These are phyloP conservation scores for Melocanna baccifera DNA, from an alignment of 176 grass and related monocot genomes.

Conservation along the genomic window DNA sequence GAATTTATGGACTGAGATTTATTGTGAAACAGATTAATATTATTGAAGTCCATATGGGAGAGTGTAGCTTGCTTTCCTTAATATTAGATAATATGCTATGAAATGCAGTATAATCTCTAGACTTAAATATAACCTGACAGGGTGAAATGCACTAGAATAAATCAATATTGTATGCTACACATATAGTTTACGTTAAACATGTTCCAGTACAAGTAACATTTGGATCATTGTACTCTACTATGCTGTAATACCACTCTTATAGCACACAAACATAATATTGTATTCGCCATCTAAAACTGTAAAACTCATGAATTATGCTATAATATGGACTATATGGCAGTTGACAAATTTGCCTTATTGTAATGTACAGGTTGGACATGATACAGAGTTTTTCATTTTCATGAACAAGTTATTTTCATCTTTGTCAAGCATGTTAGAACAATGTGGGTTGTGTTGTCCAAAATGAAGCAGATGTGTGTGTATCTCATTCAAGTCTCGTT, in stretches of 20 bases:
- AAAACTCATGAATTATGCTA: constrained; percentile 1
- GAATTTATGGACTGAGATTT: background rate
- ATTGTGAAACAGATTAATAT: background rate
- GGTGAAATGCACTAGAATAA: background rate
- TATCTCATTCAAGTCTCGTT: background rate
- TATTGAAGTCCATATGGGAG: background rate
- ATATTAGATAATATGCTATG: background rate
- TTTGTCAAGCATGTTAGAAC: background rate
- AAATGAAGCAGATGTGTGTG: constrained; percentile 20
- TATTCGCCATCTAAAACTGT: background rate
- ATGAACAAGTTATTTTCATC: background rate
- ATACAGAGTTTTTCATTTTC: background rate
- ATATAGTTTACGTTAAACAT: background rate
- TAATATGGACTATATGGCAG: background rate
- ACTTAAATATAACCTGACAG: background rate
- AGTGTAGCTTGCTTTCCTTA: background rate
- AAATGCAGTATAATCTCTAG: background rate
- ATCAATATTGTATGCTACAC: background rate
- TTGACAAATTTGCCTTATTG: background rate
- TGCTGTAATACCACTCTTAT: background rate
- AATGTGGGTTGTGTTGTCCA: background rate
- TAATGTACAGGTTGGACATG: background rate
- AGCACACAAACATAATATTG: background rate
- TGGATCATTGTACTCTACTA: background rate
- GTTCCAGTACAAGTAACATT: background rate